These are phyloP conservation scores for Sphaerulina musiva DNA, from an alignment of 2,329 filamentous ascomycete species.

Conservation along the genomic window DNA sequence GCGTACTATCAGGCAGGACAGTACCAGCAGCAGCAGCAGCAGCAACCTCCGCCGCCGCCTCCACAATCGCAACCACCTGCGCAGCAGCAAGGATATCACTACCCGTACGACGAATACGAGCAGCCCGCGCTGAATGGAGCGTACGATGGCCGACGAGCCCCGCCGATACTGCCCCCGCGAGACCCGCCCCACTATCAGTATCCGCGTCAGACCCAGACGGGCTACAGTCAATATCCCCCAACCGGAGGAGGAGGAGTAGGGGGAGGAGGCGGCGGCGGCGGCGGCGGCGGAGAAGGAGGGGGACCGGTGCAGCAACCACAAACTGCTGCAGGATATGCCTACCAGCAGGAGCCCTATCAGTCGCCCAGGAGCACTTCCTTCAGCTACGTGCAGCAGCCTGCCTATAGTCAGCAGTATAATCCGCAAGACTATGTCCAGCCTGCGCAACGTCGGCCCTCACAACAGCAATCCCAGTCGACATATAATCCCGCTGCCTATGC, in stretches of 20 bases:
- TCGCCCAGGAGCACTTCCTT: constrained; percentile 19
- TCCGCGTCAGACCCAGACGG: constrained; percentile 24
- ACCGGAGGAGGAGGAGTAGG: too few species aligned
- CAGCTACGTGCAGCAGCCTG: constrained; percentile 44
- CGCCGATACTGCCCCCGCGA: constrained; percentile 3
- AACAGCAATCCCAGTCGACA: constrained; percentile 35
- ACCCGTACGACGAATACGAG: constrained; percentile 24
- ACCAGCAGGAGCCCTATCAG: constrained; percentile 20
- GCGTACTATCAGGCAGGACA: constrained; percentile 52
- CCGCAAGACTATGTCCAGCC: constrained; percentile 53
- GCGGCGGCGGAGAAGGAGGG: constrained; percentile 14
- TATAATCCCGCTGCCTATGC: constrained; percentile 44
- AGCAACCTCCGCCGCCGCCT: constrained; percentile 12
- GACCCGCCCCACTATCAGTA: constrained; percentile 22
- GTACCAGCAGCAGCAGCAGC: constrained; percentile 30
- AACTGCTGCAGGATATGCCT: constrained; percentile 16
- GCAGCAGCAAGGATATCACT: constrained; percentile 20
- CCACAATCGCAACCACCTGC: constrained; percentile 9
- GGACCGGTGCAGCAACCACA: constrained; percentile 28
- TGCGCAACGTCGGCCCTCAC: constrained; percentile 35
- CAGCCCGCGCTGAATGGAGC: constrained; percentile 25
- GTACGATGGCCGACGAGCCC: constrained; percentile 18
- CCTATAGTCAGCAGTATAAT: constrained; percentile 57
- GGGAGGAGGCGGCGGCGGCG: background rate
- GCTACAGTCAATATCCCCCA: constrained; percentile 21